Evolutionary conservation across 1,139 yeast genomes (phyloP).

Genomic region (Protomyces inundatus): DNA sequence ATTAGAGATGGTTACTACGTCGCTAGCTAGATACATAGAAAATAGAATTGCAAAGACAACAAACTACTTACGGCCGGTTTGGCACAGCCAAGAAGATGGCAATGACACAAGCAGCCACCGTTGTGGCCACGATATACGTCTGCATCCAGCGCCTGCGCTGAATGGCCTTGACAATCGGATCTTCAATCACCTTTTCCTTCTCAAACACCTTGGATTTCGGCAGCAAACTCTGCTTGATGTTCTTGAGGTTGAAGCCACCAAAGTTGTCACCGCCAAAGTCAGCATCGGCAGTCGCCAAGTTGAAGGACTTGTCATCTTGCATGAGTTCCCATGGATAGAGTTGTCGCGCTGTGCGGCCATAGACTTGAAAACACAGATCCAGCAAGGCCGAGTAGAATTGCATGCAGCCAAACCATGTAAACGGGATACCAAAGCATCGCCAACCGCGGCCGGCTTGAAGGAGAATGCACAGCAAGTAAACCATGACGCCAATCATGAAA

Average conservation of each 20-base stretch:
- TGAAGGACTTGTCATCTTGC: conserved; percentile 23
- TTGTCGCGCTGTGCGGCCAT: conserved; percentile 25
- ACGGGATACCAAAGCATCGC: conserved; percentile 21
- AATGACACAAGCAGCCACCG: conserved; percentile 20
- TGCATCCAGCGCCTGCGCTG: conserved; percentile 21
- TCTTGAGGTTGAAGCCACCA: conserved; percentile 18
- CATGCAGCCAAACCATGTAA: conserved; percentile 27
- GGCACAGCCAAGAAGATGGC: conserved; percentile 24
- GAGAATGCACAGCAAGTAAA: conserved; percentile 18
- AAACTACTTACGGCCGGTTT: conserved; percentile 4
- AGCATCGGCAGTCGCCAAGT: conserved; percentile 17
- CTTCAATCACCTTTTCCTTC: conserved; percentile 25
- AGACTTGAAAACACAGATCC: conserved; percentile 24
- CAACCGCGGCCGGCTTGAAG: conserved; percentile 22
- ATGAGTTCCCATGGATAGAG: conserved; percentile 24
- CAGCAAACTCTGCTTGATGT: conserved; percentile 8
- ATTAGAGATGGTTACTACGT: neutral
- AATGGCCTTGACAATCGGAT: conserved; percentile 19
- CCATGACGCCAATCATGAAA: conserved; percentile 18
- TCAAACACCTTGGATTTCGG: conserved; percentile 22
- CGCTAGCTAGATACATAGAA: neutral
- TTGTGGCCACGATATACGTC: conserved; percentile 24
- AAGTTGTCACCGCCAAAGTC: conserved; percentile 15
- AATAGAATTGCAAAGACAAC: neutral
- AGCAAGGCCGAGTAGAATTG: conserved; percentile 20